Percentiles rank a stretch among this genome's conserved stretches.
phyloP scores from a whole-genome alignment of 1,284 basidiomycete species.

The Ustilago bromivora region DNA sequence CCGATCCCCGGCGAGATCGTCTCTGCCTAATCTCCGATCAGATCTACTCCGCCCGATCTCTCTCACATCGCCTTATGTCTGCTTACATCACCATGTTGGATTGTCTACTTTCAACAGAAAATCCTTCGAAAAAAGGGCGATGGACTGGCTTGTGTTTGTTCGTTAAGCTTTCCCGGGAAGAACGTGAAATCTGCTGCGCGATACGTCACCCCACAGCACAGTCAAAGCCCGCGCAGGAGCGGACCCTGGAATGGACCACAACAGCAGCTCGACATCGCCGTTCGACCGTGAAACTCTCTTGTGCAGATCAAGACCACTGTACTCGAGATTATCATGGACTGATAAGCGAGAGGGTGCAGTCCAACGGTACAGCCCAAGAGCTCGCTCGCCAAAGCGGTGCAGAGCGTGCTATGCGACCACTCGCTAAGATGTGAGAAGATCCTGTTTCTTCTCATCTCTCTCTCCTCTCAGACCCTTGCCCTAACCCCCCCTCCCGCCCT shows the following conservation, averaged over 20 bases:
- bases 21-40: too few species aligned
- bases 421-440: neutral
- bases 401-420: neutral
- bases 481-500: neutral
- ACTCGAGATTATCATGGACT: neutral
- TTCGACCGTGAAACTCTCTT: neutral
- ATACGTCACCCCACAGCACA: conserved; percentile 34
- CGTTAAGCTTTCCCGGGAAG: neutral
- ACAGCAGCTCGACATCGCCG: neutral
- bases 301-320: neutral
- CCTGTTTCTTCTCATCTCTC: neutral
- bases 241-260: conserved; percentile 12
- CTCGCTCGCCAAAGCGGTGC: neutral
- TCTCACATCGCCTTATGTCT: too few species aligned
- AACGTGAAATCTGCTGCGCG: neutral
- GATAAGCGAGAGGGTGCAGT: neutral
- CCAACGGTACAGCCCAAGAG: neutral
- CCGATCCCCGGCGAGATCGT: too few species aligned
- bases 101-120: too few species aligned
- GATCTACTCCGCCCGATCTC: too few species aligned
- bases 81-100: too few species aligned
- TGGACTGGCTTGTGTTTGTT: too few species aligned
- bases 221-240: conserved; percentile 10
- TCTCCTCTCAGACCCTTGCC: conserved; percentile 1
- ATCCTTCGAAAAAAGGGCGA: too few species aligned